Base-by-base conservation (phyloP, 495 filamentous ascomycete genomes). In the Penicillium arizonense region DNA sequence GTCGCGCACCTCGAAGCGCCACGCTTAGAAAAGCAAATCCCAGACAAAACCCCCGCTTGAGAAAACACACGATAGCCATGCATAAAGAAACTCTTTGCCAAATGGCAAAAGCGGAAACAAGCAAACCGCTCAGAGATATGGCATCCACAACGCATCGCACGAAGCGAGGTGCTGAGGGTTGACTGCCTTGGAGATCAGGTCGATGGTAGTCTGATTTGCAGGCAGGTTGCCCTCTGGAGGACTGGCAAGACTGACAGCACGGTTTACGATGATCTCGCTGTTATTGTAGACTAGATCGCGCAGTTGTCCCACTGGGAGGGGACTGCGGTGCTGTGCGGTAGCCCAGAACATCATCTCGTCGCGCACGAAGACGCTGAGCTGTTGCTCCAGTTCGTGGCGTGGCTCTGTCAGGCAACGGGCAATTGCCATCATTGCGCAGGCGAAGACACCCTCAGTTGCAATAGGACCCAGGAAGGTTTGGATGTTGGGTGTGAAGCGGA, bases 301-400 rank as follows among this genome's bases (percentile, higher is more conserved):
- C 41, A 99, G 75, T 67, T 88, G 85, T 8, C 73, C 78, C 37
- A 92, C 87, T 20, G 78, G 79, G 44, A 90, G 76, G 12, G 58
- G 59, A n/a, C 72, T 71, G 23, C 90, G 84, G 64, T 96, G 89
- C 48, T 87, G 85, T 49, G 82, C 84, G 8, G 90, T 96, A 59
- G 89, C 90, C 94, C 94, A 97, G 72, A 92, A 96, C 62, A 91
- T 91, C 85, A 97, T 95, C 69, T 99, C 95, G 59, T 99, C 95
- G 20, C 93, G 81, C 48, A 99, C 92, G 64, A 96, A 97, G 56
- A 99, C 81, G 50, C 86, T 87, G 18, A 99, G 81, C 55, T 94
- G 90, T 69, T 94, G 89, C 57, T 96, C 95, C 11, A 99, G 79
- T 67, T 96, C 90, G 58, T 87, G 68, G 56, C 89, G 89, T 26